A percentile compares a stretch with the other conserved stretches of the same genome.
Conservation (phyloP, 2,329 filamentous ascomycete species). For the Grosmannia penicillata region DNA sequence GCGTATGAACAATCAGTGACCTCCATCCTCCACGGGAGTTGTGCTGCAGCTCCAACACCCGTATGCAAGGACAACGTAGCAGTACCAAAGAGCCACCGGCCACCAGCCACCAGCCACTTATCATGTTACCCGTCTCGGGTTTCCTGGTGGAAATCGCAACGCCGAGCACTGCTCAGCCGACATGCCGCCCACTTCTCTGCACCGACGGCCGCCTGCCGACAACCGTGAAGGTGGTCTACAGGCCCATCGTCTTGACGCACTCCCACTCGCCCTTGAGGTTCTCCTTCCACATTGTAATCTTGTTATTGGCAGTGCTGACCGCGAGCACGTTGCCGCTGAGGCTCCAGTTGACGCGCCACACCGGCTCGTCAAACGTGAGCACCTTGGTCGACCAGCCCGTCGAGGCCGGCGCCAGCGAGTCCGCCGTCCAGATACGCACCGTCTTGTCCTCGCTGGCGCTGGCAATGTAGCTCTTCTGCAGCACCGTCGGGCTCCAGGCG, state of each 20-base stretch:
- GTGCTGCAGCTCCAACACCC: too few relatives aligned
- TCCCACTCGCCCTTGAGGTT: conserved; percentile 95
- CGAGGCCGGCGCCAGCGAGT: conserved; percentile 33
- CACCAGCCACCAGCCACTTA: too few relatives aligned
- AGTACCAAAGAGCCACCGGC: too few relatives aligned
- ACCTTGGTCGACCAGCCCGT: conserved; percentile 71
- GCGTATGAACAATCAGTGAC: too few relatives aligned
- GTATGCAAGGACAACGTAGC: too few relatives aligned
- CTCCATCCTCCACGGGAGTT: too few relatives aligned
- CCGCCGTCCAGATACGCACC: conserved; percentile 89
- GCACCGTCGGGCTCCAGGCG: conserved; percentile 86
- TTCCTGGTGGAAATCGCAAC: too few relatives aligned
- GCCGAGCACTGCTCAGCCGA: too few relatives aligned
- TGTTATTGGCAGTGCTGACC: conserved; percentile 87
- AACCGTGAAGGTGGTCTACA: too few relatives aligned
- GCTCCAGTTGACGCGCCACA: conserved; percentile 97
- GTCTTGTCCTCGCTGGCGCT: conserved; percentile 94
- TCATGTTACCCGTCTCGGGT: too few relatives aligned
- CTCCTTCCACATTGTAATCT: conserved; percentile 97
- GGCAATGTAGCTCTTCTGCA: conserved; percentile 94
- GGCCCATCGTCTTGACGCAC: conserved; percentile 78
- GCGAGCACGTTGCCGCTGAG: conserved; percentile 92
- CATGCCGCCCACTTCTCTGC: too few relatives aligned
- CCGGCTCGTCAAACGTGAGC: conserved; percentile 72
- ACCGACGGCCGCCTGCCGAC: too few relatives aligned